phyloP scores from a whole-genome alignment of 106 monocot species.

The Iris macrosiphon region DNA sequence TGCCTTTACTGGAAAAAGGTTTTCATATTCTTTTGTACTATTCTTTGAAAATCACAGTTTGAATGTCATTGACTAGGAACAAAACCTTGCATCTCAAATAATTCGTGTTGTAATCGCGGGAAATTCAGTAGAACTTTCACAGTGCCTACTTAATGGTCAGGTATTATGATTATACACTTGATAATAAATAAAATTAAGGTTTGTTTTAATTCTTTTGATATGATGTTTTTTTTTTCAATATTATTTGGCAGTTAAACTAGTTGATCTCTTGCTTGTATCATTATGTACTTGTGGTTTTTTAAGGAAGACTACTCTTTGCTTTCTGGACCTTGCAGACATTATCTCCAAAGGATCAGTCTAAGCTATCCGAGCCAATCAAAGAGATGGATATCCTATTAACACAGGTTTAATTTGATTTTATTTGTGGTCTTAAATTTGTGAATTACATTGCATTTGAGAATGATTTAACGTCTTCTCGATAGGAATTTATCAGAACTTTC shows the following conservation, averaged over 20 bases:
- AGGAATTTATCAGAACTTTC: neutral
- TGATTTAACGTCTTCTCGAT: too few species aligned
- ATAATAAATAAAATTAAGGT: neutral
- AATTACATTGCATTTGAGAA: too few species aligned
- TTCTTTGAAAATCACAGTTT: neutral
- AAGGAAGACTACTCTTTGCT: neutral
- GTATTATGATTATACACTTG: conserved; percentile 22
- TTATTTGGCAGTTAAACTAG: neutral
- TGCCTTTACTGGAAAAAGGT: neutral
- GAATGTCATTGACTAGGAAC: conserved; percentile 47
- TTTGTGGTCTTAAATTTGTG: neutral
- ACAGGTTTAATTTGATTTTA: conserved; percentile 41
- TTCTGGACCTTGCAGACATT: conserved; percentile 37
- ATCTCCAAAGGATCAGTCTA: conserved; percentile 68
- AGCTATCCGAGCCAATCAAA: conserved; percentile 82
- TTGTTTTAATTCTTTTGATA: neutral
- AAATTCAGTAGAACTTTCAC: conserved; percentile 77
- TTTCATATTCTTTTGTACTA: neutral
- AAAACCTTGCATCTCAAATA: conserved; percentile 73
- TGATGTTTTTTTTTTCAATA: neutral
- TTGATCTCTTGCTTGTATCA: neutral
- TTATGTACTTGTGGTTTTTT: too few species aligned
- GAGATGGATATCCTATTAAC: conserved; percentile 92
- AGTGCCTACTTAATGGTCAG: conserved; percentile 63
- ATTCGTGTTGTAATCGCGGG: conserved; percentile 89